Evolutionary conservation across 2,329 filamentous ascomycete species (phyloP).

Genomic region (Hypoxylon sp.): DNA sequence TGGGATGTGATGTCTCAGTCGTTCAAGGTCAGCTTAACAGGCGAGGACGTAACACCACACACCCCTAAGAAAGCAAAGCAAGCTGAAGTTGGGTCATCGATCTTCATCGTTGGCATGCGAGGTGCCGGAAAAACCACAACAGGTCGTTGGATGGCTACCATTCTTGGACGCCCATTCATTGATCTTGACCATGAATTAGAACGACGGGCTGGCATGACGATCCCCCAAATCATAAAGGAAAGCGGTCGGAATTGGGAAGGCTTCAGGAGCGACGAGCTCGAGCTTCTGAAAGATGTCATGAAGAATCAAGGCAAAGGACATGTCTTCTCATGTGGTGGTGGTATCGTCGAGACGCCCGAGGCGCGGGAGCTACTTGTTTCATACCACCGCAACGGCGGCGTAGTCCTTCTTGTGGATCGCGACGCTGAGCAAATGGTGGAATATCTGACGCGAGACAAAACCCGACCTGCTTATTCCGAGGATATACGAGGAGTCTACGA

Average conservation of each 20-base stretch:
- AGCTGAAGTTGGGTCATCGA: constrained; percentile 71
- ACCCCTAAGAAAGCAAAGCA: constrained; percentile 55
- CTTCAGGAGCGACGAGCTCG: constrained; percentile 85
- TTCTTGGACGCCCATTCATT: constrained; percentile 81
- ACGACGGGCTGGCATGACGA: constrained; percentile 77
- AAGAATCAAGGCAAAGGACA: constrained; percentile 81
- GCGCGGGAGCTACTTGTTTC: constrained; percentile 81
- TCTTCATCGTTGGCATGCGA: constrained; percentile 97
- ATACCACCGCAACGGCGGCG: constrained; percentile 82
- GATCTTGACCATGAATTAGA: constrained; percentile 94
- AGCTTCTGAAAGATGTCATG: constrained; percentile 80
- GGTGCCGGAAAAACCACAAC: constrained; percentile 97
- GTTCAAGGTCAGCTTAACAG: constrained; percentile 83
- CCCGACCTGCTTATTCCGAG: constrained; percentile 90
- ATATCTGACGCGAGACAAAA: constrained; percentile 90
- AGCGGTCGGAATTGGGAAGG: constrained; percentile 82
- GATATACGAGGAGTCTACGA: constrained; percentile 94
- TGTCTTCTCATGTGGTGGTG: constrained; percentile 94
- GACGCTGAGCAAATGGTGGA: constrained; percentile 90
- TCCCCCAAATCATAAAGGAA: constrained; percentile 86
- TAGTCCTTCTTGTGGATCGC: constrained; percentile 88
- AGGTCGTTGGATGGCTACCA: constrained; percentile 84
- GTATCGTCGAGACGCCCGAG: constrained; percentile 87
- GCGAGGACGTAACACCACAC: constrained; percentile 70
- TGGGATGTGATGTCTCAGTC: constrained; percentile 89